These are phyloP conservation scores for Yamadazyma aaseri DNA, from an alignment of 1,139 yeast species.

Conservation along the genomic window DNA sequence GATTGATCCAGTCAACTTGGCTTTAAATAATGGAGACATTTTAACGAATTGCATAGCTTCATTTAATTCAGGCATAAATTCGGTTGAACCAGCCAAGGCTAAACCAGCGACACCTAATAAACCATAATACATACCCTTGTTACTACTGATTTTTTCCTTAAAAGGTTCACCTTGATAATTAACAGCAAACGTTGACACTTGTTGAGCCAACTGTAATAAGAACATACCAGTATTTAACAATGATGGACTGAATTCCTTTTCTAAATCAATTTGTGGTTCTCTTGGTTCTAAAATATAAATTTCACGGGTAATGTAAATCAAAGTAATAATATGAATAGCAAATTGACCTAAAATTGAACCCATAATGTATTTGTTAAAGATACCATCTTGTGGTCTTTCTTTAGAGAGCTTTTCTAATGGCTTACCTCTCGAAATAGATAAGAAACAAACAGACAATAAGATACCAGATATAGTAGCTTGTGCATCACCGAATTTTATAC, in stretches of 20 bases:
- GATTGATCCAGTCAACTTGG: conserved; percentile 72
- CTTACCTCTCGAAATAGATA: conserved; percentile 91
- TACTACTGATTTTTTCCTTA: conserved; percentile 84
- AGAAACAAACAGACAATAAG: conserved; percentile 88
- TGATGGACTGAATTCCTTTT: conserved; percentile 85
- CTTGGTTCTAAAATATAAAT: conserved; percentile 89
- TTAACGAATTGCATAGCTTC: conserved; percentile 90
- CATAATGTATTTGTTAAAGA: conserved; percentile 92
- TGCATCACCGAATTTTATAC: conserved; percentile 96
- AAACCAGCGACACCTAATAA: conserved; percentile 85
- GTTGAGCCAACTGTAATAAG: conserved; percentile 90
- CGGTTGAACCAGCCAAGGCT: conserved; percentile 91
- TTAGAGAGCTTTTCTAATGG: conserved; percentile 87
- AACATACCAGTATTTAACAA: conserved; percentile 95
- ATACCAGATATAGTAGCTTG: conserved; percentile 95
- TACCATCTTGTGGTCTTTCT: conserved; percentile 97
- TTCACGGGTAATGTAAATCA: conserved; percentile 78
- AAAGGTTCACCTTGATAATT: conserved; percentile 98
- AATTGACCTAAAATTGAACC: conserved; percentile 97
- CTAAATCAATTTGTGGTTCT: conserved; percentile 84
- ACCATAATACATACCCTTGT: conserved; percentile 97
- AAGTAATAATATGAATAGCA: conserved; percentile 82
- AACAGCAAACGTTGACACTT: conserved; percentile 96
- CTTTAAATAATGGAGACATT: conserved; percentile 73
- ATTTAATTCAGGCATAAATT: conserved; percentile 90